phyloP scores from a whole-genome alignment of 495 filamentous ascomycete species.

The Tuber melanosporum region DNA sequence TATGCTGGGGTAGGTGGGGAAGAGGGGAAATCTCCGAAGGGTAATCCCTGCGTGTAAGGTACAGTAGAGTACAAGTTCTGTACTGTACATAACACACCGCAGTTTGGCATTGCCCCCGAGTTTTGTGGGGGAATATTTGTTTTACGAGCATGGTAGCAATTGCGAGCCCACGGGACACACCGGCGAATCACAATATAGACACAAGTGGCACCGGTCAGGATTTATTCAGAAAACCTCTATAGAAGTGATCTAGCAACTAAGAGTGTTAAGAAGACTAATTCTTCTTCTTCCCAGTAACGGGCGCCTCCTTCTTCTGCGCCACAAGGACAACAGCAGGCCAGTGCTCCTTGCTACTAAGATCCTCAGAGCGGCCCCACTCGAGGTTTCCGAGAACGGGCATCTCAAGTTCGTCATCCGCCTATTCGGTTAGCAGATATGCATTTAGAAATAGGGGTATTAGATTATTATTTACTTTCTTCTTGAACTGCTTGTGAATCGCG shows the following conservation, averaged over 20 bases:
- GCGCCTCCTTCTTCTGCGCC: slow-evolving; percentile 41
- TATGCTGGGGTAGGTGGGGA: not conserved
- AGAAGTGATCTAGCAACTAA: slow-evolving; percentile 4
- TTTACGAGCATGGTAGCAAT: not conserved
- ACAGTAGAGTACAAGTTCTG: not conserved
- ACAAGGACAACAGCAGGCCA: slow-evolving; percentile 41
- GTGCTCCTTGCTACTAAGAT: slow-evolving; percentile 34
- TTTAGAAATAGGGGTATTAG: not conserved
- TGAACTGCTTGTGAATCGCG: slow-evolving; percentile 41
- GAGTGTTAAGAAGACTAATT: slow-evolving; percentile 17
- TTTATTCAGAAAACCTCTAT: slow-evolving; percentile 7
- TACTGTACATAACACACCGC: not conserved
- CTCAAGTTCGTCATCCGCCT: slow-evolving; percentile 41
- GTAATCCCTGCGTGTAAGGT: not conserved
- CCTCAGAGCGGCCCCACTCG: slow-evolving; percentile 39
- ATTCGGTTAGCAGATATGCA: not conserved
- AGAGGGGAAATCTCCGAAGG: not conserved
- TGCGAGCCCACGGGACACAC: not conserved
- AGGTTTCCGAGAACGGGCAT: slow-evolving; percentile 39
- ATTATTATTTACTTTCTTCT: slow-evolving; percentile 35
- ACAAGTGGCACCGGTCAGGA: not conserved
- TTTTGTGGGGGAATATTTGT: not conserved
- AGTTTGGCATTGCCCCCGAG: not conserved
- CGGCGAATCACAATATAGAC: not conserved
- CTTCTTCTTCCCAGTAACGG: slow-evolving; percentile 38